Conservation (phyloP, 768 basidiomycete species). For the Boletus eberwhitei region DNA sequence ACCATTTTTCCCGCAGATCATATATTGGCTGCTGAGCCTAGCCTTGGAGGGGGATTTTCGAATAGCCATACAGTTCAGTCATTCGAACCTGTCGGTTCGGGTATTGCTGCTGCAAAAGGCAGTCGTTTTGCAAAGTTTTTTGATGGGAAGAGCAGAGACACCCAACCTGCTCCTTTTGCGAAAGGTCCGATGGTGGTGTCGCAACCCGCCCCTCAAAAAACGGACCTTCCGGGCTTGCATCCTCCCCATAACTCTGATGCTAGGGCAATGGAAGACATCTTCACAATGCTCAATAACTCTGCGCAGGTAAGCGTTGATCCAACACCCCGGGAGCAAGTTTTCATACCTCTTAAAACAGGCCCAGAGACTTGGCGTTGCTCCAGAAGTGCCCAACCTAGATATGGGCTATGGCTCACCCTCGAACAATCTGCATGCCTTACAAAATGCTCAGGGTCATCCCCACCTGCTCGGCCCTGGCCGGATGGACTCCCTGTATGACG, state of each 20-base stretch:
- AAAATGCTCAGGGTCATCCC: constrained; percentile 42
- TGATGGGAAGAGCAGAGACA: constrained; percentile 62
- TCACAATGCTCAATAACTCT: constrained; percentile 76
- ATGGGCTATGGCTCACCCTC: constrained; percentile 22
- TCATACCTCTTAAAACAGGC: constrained; percentile 22
- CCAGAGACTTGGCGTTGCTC: constrained; percentile 23
- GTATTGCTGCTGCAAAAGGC: constrained; percentile 58
- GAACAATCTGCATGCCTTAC: constrained; percentile 36
- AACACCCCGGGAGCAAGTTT: background rate
- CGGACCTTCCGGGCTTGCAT: constrained; percentile 38
- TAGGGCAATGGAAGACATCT: constrained; percentile 74
- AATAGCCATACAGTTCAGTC: constrained; percentile 13
- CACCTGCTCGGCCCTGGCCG: constrained; percentile 42
- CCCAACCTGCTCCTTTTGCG: constrained; percentile 26
- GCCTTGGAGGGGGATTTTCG: constrained; percentile 15
- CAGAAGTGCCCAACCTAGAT: constrained; percentile 26
- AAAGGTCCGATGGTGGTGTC: constrained; percentile 43
- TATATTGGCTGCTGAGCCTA: constrained; percentile 11
- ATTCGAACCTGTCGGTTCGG: constrained; percentile 36
- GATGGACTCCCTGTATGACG: constrained; percentile 70
- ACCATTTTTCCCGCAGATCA: constrained; percentile 24
- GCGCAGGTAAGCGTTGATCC: constrained; percentile 53
- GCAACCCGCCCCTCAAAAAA: constrained; percentile 47
- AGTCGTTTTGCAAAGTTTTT: constrained; percentile 89
- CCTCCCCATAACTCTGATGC: constrained; percentile 44